A percentile compares a stretch with the other conserved stretches of the same genome.
These are phyloP conservation scores for Phaffomyces opuntiae DNA, from an alignment of 805 yeast species.

Conservation along the genomic window DNA sequence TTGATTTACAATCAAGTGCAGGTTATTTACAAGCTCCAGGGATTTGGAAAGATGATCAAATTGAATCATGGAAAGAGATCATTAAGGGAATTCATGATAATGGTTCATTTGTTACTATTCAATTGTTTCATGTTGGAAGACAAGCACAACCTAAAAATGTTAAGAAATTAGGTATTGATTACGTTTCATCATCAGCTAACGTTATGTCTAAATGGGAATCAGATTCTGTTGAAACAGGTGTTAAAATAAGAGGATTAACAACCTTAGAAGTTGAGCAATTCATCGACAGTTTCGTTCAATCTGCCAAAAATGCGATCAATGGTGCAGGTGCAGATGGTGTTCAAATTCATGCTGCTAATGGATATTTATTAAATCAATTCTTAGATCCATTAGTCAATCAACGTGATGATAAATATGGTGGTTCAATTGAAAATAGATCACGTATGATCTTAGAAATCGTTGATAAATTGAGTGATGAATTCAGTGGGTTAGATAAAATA, in stretches of 20 bases:
- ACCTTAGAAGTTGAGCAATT: background rate
- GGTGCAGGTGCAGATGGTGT: too few species aligned
- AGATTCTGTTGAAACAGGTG: constrained; percentile 28
- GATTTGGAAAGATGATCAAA: constrained; percentile 41
- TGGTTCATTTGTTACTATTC: constrained; percentile 28
- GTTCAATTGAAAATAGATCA: constrained; percentile 36
- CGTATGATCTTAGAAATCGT: constrained; percentile 38
- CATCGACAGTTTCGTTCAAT: too few species aligned
- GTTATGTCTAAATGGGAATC: constrained; percentile 24
- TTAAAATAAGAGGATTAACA: constrained; percentile 35
- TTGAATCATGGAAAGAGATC: constrained; percentile 41
- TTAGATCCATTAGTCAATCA: constrained; percentile 1
- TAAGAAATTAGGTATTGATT: constrained; percentile 19
- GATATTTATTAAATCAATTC: too few species aligned
- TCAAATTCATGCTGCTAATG: too few species aligned
- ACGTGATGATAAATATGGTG: constrained; percentile 38
- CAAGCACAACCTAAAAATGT: constrained; percentile 32
- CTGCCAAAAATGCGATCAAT: too few species aligned
- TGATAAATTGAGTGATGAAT: constrained; percentile 38
- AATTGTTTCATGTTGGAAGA: constrained; percentile 22
- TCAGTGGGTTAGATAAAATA: constrained; percentile 41
- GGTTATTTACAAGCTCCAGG: constrained; percentile 42
- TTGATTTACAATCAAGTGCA: constrained; percentile 20
- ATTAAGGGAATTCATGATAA: constrained; percentile 44
- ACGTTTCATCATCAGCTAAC: too few species aligned